These are phyloP conservation scores for Salix suchowensis DNA, from an alignment of 345 rosid genomes.

Conservation along the genomic window DNA sequence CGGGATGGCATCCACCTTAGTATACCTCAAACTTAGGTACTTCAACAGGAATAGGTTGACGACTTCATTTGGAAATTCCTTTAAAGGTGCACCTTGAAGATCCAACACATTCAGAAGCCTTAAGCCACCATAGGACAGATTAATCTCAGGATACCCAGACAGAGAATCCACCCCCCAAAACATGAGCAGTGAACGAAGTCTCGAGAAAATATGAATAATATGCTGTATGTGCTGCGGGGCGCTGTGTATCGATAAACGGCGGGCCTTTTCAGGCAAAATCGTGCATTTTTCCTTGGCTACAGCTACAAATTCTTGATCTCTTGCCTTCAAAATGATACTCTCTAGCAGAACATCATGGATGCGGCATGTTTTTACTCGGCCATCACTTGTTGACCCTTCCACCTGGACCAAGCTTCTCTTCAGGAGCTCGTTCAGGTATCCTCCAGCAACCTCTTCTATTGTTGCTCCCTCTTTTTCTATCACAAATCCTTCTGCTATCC, in stretches of 20 bases:
- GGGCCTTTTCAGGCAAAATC: slow-evolving; percentile 1
- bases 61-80: too few species aligned
- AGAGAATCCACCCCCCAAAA: slow-evolving; percentile 10
- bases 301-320: slow-evolving; percentile 6
- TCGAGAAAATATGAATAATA: slow-evolving; percentile 1
- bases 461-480: neutral
- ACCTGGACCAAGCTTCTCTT: slow-evolving; percentile 11
- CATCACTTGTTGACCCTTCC: neutral
- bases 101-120: too few species aligned
- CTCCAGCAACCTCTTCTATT: slow-evolving; percentile 2
- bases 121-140: too few species aligned
- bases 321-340: neutral
- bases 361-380: slow-evolving; percentile 9
- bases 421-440: neutral
- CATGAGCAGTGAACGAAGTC: slow-evolving; percentile 20
- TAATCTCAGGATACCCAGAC: too few species aligned
- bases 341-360: slow-evolving; percentile 7
- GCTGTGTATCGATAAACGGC: slow-evolving; percentile 15
- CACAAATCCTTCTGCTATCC: slow-evolving; percentile 13
- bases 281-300: slow-evolving; percentile 1
- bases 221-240: neutral
- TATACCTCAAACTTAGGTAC: neutral
- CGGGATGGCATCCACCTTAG: slow-evolving; percentile 3
- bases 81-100: too few species aligned
- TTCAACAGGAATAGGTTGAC: too few species aligned